Conservation (phyloP, 1,284 basidiomycete genomes). For the Heterobasidion irregulare region DNA sequence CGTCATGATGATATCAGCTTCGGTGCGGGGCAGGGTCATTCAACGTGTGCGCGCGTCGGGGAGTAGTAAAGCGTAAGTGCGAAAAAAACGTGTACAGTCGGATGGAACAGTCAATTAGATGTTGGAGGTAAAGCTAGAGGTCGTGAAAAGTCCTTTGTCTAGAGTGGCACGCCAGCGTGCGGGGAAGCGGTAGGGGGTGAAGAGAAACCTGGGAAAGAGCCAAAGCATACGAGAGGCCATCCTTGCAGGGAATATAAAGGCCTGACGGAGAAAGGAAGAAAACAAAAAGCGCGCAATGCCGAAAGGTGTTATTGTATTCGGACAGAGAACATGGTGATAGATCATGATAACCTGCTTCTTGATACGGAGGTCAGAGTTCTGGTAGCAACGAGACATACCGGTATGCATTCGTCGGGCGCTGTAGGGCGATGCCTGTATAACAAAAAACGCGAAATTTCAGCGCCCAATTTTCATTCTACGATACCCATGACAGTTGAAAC, state of each 20-base stretch:
- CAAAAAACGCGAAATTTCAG: too few relatives aligned
- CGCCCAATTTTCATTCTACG: too few relatives aligned
- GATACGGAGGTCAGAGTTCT: too few relatives aligned
- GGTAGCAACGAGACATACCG: too few relatives aligned
- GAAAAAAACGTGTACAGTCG: neutral
- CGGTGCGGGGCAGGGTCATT: neutral
- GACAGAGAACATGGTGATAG: neutral
- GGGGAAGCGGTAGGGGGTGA: neutral
- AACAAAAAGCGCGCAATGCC: neutral
- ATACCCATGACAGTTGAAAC: too few relatives aligned
- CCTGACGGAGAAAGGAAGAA: neutral
- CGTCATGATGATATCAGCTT: neutral
- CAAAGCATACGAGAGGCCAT: neutral
- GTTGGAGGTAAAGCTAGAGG: neutral
- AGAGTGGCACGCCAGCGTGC: neutral
- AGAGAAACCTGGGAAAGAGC: neutral
- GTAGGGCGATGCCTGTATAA: too few relatives aligned
- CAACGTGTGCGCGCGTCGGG: too few relatives aligned
- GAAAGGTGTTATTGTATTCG: neutral
- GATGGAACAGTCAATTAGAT: neutral
- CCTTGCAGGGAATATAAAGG: neutral
- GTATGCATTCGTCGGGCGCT: too few relatives aligned
- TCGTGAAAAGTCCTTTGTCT: neutral
- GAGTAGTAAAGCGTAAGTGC: too few relatives aligned
- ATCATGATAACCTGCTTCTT: neutral